Conservation (phyloP, 2,329 filamentous ascomycete genomes). For the Alternaria consortialis region DNA sequence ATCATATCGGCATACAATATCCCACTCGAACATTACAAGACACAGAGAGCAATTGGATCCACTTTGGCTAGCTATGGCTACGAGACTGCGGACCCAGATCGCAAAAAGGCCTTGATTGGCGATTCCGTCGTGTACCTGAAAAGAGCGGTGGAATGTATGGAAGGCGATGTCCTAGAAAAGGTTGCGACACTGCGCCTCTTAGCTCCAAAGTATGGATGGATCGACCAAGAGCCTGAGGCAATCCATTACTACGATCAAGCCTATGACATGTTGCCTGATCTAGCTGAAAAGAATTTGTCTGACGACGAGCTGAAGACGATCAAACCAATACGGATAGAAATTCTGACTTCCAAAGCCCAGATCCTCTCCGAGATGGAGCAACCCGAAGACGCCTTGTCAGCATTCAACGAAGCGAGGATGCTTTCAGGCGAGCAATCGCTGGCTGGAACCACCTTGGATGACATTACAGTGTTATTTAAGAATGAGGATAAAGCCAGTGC, state of each 20-base stretch:
- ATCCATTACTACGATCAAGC: not conserved
- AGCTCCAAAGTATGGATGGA: not conserved
- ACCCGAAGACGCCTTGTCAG: not conserved
- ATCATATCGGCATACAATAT: not conserved
- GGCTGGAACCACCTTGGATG: not conserved
- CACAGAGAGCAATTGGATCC: not conserved
- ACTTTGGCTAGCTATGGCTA: not conserved
- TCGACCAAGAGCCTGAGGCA: not conserved
- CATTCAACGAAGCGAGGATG: not conserved
- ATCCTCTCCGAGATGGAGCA: not conserved
- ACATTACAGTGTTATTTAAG: not conserved
- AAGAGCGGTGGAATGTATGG: not conserved
- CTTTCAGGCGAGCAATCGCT: not conserved
- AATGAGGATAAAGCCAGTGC: not conserved
- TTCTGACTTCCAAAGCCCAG: not conserved
- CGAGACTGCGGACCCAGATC: not conserved
- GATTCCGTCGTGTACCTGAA: not conserved
- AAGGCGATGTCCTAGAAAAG: not conserved
- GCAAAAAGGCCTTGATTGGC: not conserved
- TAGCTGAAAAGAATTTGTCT: not conserved
- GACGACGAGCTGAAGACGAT: not conserved
- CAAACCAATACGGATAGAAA: not conserved
- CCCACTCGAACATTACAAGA: not conserved
- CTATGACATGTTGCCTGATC: not conserved
- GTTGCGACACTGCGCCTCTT: not conserved